Evolutionary conservation across 192 early-diverging fungal species (phyloP), one percentile per base, ranked within the genome.

Genomic region (Globomyces pollinis-pini): DNA sequence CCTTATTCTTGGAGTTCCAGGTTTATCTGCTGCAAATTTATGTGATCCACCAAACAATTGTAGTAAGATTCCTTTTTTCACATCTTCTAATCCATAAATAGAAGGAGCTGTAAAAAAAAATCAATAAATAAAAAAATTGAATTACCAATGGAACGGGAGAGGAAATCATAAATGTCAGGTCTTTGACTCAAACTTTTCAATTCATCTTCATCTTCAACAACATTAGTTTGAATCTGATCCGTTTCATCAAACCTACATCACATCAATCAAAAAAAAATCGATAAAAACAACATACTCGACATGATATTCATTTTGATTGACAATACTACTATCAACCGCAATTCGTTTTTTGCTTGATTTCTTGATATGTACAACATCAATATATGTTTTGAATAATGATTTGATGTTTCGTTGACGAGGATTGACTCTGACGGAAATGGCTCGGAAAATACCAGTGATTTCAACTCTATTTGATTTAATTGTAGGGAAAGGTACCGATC

Each of bases 21-120:
- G 15, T n/a, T 87, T 88, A 34, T 78, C 78, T 53, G 66, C 68
- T 56, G 84, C 78, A 59, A 81, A 83, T 76, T 96, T 96, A 72
- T 90, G 85, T 21, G 89, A 83, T 7, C 94, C 96, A 49, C 96
- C 96, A 80, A 98, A 96, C 47, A 98, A 74, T 66, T 96, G 94
- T 62, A 98, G 68, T 33, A 98, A 67, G 28, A 94, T 84, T 2
- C 93, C 96, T 67, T 94, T 93, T 75, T 98, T 98, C n/a, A 96
- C 91, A 70, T 96, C 93, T 29, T 96, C 91, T 74, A 96, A 79
- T 63, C 91, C 94, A 59, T 80, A 94, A 63, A 98, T 95, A 54
- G 88, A 90, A 35, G 96, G 96, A 1, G n/a, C n/a, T n/a, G n/a
- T n/a, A n/a, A n/a, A n/a, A n/a, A n/a, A n/a, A n/a, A n/a, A n/a